Base-by-base conservation (phyloP, 2,329 filamentous ascomycete genomes). In the Ceratocystis ficicola region DNA sequence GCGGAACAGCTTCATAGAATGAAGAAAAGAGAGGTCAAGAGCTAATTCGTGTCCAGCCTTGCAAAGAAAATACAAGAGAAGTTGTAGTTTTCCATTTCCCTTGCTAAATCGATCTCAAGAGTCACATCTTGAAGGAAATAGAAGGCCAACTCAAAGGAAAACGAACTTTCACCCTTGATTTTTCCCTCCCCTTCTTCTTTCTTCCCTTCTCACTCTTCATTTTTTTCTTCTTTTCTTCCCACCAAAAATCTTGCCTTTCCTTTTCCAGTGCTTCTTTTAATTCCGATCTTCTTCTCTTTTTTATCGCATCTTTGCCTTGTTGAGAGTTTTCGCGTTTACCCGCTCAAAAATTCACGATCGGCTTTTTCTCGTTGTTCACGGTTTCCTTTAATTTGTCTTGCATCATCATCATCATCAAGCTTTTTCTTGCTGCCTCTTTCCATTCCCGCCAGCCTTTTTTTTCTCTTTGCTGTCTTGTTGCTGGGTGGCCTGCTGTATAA, bases 331-430 rank as follows among this genome's bases (percentile, higher is more conserved):
- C 48, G 48, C 48, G 48, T 52, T 52, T 50, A 12, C 48, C 6
- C 8, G n/a, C 48, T 52, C 20, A 12, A 20, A 22, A 36, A 36
- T 28, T 52, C 20, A 52, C 48, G 20, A 52, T 52, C 25, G 3
- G 5, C 22, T 20, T 20, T 36, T 63, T 63, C 41, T 30, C 30
- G 6, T 63, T 46, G 6, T 25, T 36, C 17, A n/a, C 32, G n/a
- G 10, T 65, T 44, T 50, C 65, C 57, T 67, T 64, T 52, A 64
- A 57, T 64, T 63, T 15, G 25, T 65, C 64, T 65, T 68, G 25
- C 64, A 67, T 50, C 50, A 67, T 68, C 17, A 52, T 68, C 36
- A 41, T 68, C 17, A 52, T 68, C 36, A 41, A 15, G 10, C 3
- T 50, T 63, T 32, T 59, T 55, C 46, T 60, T 59, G 57, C 63